phyloP scores from a whole-genome alignment of 78 protist genomes.

The Dictyostelium purpureum region DNA sequence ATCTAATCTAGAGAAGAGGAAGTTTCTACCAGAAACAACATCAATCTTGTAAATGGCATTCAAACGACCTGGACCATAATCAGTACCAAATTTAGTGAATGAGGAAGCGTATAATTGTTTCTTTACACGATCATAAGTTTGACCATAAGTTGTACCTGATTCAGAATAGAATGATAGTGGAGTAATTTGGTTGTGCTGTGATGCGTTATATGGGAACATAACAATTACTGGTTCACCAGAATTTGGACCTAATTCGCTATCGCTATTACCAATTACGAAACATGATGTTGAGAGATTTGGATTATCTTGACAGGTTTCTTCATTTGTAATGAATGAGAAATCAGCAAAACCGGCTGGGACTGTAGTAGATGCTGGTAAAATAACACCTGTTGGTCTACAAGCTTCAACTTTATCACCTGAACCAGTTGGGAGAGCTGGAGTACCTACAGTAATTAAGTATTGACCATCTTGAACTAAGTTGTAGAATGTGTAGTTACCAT shows the following conservation, averaged over 20 bases:
- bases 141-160: conserved; percentile 44
- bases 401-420: conserved; percentile 8
- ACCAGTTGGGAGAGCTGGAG: conserved; percentile 24
- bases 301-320: conserved; percentile 46
- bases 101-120: not conserved
- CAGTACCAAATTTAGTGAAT: conserved; percentile 44
- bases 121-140: conserved; percentile 22
- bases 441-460: conserved; percentile 21
- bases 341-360: not conserved
- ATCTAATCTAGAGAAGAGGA: not conserved
- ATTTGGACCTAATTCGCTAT: not conserved
- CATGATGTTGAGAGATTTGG: conserved; percentile 25
- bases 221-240: conserved; percentile 23
- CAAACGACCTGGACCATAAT: conserved; percentile 38
- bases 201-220: conserved; percentile 30
- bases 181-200: not conserved
- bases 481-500: conserved; percentile 23
- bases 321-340: conserved; percentile 58
- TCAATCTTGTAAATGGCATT: conserved; percentile 41
- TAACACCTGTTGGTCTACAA: not conserved
- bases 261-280: conserved; percentile 19
- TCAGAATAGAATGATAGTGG: conserved; percentile 2
- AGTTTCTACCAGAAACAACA: not conserved
- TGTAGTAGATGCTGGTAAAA: not conserved
- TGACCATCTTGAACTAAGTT: conserved; percentile 10